Evolutionary conservation across 495 filamentous ascomycete genomes (phyloP), one percentile per base, ranked within the genome.

Genomic region (Aspergillus baeticus): DNA sequence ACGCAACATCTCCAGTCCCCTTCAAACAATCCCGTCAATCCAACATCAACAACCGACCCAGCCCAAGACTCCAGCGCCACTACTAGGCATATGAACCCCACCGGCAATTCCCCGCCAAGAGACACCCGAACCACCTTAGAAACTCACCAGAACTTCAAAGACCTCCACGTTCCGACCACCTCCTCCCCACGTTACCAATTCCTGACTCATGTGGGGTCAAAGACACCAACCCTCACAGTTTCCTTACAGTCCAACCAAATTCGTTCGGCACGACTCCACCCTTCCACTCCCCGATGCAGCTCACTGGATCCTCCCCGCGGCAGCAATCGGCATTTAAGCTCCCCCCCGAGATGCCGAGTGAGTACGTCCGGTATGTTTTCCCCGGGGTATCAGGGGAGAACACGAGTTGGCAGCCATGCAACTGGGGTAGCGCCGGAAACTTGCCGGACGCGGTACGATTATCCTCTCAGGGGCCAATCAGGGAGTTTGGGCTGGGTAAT

Each of bases 141-240:
- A n/a, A n/a, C n/a, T n/a, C n/a, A n/a, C n/a, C n/a, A 29, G 46
- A 49, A 2, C 42, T 44, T 39, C 8, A 38, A 18, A 5, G 7
- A 26, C 39, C 50, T 54, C 51, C 37, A 54, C 39, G 51, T 29
- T 15, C 51, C n/a, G 8, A 29, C 14, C 15, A 18, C 17, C 15
- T 7, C 18, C 36, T 48, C 63, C 55, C 62, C 65, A 58, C 59
- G 62, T 70, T 69, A 69, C 63, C 69, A 65, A 73, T 67, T 44
- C 48, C 65, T 73, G 61, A 73, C 61, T 72, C 64, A 74, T 74
- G 71, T 74, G 69, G 69, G 71, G 71, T 66, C 60, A 45, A 13
- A 20, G 37, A 59, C 57, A 22, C 41, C 22, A 29, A 3, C 2
- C 23, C 10, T 33, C 43, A 8, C n/a, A 29, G 43, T 13, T 1